Conservation (phyloP, 371 early-diverging fungal genomes). For the Rhizopus delemar region DNA sequence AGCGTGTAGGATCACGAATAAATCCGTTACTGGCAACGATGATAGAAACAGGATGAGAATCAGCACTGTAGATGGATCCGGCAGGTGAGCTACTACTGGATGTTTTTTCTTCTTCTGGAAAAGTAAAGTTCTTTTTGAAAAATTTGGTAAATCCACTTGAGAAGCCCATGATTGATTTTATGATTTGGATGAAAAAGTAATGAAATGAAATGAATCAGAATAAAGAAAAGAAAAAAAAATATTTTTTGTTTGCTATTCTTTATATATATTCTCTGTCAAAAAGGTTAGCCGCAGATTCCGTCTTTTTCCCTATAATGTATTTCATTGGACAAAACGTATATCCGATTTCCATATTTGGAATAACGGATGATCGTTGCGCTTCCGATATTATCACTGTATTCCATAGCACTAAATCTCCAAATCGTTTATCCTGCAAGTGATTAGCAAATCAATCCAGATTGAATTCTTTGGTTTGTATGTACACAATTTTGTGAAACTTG, state of each 20-base stretch:
- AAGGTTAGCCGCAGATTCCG: background rate
- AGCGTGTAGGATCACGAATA: conserved; percentile 46
- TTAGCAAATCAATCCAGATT: too few species aligned
- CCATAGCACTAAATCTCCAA: background rate
- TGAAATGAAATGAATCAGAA: background rate
- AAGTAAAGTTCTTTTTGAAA: conserved; percentile 22
- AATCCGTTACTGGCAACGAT: conserved; percentile 14
- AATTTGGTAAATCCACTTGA: conserved; percentile 22
- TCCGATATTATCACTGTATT: too few species aligned
- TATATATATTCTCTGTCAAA: background rate
- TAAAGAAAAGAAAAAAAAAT: background rate
- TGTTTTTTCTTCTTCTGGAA: conserved; percentile 14
- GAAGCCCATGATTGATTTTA: conserved; percentile 12
- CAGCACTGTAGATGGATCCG: conserved; percentile 14
- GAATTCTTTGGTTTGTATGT: too few species aligned
- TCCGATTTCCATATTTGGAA: background rate
- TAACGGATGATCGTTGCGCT: background rate
- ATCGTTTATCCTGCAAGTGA: background rate
- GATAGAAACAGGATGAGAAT: conserved; percentile 3
- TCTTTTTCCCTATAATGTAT: background rate
- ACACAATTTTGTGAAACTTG: too few species aligned
- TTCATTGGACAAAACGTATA: background rate
- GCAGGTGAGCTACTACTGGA: background rate
- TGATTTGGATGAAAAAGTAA: background rate
- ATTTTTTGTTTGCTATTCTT: too few species aligned